Evolutionary conservation across 495 filamentous ascomycete species (phyloP).

Genomic region (Annulohypoxylon moriforme): DNA sequence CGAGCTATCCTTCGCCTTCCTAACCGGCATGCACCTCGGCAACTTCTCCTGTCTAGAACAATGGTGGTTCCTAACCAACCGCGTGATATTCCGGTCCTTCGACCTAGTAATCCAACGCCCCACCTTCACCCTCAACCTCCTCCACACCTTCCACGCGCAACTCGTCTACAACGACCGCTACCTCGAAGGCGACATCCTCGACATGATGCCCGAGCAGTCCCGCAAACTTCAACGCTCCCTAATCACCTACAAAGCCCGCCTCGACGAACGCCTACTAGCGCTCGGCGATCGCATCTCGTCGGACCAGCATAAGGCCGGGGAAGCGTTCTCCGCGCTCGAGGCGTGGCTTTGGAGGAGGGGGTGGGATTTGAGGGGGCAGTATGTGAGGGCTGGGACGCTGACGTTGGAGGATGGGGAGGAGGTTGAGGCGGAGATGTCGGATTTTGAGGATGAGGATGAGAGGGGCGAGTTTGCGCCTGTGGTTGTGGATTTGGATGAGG

Average conservation of each 20-base stretch:
- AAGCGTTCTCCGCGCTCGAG: conserved; percentile 58
- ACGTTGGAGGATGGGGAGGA: conserved; percentile 79
- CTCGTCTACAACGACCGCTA: conserved; percentile 74
- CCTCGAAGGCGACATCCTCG: conserved; percentile 66
- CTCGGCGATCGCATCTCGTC: conserved; percentile 45
- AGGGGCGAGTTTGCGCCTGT: conserved; percentile 87
- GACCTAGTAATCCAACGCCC: conserved; percentile 66
- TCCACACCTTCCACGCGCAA: conserved; percentile 75
- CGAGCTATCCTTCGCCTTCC: conserved; percentile 86
- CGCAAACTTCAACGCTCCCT: conserved; percentile 52
- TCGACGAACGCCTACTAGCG: conserved; percentile 51
- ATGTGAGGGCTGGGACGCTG: conserved; percentile 66
- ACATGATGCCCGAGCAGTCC: conserved; percentile 56
- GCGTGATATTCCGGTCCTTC: conserved; percentile 76
- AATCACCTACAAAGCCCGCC: conserved; percentile 55
- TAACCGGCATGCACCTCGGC: conserved; percentile 82
- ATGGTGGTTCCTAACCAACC: conserved; percentile 79
- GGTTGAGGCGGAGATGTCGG: conserved; percentile 80
- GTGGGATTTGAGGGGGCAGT: conserved; percentile 59
- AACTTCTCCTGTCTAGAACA: conserved; percentile 89
- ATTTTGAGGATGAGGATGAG: conserved; percentile 78
- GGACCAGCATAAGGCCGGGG: conserved; percentile 50
- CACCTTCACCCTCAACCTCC: conserved; percentile 67
- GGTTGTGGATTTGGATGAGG: conserved; percentile 74
- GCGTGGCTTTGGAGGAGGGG: conserved; percentile 55